A percentile compares a stretch with the other conserved stretches of the same genome.
These are phyloP conservation scores for Populus tomentosa DNA, from an alignment of 441 rosid genomes.

Conservation along the genomic window DNA sequence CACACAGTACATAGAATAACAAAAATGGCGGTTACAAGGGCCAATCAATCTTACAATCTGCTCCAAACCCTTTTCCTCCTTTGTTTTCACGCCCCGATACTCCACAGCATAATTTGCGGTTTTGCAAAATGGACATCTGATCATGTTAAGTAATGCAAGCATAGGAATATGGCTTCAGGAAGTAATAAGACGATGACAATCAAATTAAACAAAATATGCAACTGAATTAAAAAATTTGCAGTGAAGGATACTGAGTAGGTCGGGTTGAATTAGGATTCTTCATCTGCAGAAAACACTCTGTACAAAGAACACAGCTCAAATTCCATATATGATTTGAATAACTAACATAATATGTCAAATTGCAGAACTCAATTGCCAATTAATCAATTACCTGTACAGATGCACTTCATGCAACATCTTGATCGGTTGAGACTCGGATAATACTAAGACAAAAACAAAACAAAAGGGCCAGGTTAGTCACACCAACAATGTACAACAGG, in stretches of 20 bases:
- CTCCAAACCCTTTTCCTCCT: conserved; percentile 94
- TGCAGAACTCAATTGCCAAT: conserved; percentile 7
- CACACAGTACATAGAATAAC: not conserved
- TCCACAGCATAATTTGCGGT: conserved; percentile 94
- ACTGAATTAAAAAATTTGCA: conserved; percentile 4
- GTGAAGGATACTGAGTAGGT: conserved; percentile 93
- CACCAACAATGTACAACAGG: not conserved
- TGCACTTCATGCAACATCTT: conserved; percentile 92
- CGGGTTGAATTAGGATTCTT: conserved; percentile 89
- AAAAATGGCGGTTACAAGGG: not conserved
- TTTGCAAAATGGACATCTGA: conserved; percentile 96
- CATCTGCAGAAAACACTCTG: conserved; percentile 99
- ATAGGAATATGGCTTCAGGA: not conserved
- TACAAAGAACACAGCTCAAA: conserved; percentile 27
- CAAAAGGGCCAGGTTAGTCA: not conserved
- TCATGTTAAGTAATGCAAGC: conserved; percentile 44
- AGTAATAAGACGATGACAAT: not conserved
- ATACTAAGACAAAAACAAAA: conserved; percentile 41
- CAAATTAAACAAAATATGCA: conserved; percentile 1
- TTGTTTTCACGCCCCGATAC: conserved; percentile 82
- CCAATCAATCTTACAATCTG: conserved; percentile 65
- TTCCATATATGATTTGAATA: not conserved
- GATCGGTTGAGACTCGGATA: conserved; percentile 98
- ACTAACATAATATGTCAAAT: conserved; percentile 1
- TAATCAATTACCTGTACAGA: conserved; percentile 72